These are phyloP conservation scores for Passiflora organensis DNA, from an alignment of 345 rosid species.

Conservation along the genomic window DNA sequence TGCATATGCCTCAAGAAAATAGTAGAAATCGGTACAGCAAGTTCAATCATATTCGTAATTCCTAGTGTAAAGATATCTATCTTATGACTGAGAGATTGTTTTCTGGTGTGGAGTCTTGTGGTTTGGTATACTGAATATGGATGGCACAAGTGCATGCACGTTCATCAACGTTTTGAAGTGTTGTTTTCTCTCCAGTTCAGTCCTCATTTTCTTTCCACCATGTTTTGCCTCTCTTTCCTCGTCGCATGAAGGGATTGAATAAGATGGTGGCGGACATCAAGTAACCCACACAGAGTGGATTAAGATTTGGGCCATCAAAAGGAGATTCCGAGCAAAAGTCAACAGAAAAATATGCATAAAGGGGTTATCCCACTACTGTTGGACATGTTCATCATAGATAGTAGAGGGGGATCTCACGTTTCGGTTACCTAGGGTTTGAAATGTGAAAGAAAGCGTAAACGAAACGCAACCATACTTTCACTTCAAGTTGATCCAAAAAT, in stretches of 20 bases:
- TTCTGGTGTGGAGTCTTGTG: not conserved
- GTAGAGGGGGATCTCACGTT: too few species aligned
- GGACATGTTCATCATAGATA: not conserved
- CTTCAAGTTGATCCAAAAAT: too few species aligned
- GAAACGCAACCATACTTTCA: too few species aligned
- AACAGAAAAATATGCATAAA: not conserved
- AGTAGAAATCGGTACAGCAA: too few species aligned
- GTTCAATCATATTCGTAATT: slow-evolving; percentile 2
- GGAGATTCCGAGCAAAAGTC: slow-evolving; percentile 4
- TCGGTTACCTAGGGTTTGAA: too few species aligned
- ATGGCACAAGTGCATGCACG: slow-evolving; percentile 1
- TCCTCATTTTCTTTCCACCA: not conserved
- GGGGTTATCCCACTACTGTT: slow-evolving; percentile 6
- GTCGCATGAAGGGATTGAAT: slow-evolving; percentile 25
- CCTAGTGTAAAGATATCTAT: too few species aligned
- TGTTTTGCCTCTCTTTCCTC: not conserved
- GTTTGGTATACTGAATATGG: not conserved
- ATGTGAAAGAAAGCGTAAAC: too few species aligned
- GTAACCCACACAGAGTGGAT: slow-evolving; percentile 14
- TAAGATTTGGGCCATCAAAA: slow-evolving; percentile 1
- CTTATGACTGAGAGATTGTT: not conserved
- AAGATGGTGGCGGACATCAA: slow-evolving; percentile 34
- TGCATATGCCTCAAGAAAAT: too few species aligned
- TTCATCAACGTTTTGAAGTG: not conserved
- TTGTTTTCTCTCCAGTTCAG: not conserved